Percentiles rank a stretch among this genome's conserved stretches.
phyloP scores from a whole-genome alignment of 2,329 filamentous ascomycete genomes.

The Penicillium aurantiogriseum region DNA sequence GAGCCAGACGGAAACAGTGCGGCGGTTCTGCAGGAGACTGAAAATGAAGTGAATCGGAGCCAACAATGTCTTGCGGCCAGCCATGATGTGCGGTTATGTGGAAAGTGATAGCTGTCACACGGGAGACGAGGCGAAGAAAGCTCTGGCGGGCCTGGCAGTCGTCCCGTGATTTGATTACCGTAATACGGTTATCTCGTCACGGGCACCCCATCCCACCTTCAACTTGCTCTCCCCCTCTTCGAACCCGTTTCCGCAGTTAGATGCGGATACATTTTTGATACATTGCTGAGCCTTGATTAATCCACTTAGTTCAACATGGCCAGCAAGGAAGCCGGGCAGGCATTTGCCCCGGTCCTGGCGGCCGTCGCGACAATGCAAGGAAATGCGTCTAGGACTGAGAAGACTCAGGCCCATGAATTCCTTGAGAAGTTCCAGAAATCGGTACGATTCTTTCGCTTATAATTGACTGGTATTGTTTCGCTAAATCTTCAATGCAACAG shows the following conservation, averaged over 20 bases:
- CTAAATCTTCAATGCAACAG: constrained; percentile 47
- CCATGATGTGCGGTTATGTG: constrained; percentile 41
- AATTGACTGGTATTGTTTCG: constrained; percentile 15
- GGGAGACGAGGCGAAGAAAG: constrained; percentile 14
- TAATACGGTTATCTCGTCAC: constrained; percentile 25
- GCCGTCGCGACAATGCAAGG: constrained; percentile 89
- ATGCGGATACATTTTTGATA: constrained; percentile 5
- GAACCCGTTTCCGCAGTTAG: background rate
- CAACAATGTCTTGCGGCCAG: constrained; percentile 66
- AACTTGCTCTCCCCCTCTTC: constrained; percentile 14
- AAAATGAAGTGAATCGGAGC: constrained; percentile 87
- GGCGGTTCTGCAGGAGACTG: constrained; percentile 82
- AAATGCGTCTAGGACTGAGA: constrained; percentile 75
- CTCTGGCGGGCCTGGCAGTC: constrained; percentile 20
- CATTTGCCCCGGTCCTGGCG: constrained; percentile 79
- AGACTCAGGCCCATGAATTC: constrained; percentile 87
- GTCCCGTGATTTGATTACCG: constrained; percentile 26
- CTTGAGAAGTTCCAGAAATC: constrained; percentile 98
- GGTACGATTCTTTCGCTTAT: constrained; percentile 53
- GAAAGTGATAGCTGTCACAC: constrained; percentile 10
- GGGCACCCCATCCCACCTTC: constrained; percentile 27
- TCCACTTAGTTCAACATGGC: constrained; percentile 56
- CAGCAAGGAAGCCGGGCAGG: constrained; percentile 64
- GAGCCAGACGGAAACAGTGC: constrained; percentile 90
- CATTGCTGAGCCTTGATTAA: constrained; percentile 12